phyloP scores from a whole-genome alignment of 2,329 filamentous ascomycete species.

The Aspergillus fijiensis region DNA sequence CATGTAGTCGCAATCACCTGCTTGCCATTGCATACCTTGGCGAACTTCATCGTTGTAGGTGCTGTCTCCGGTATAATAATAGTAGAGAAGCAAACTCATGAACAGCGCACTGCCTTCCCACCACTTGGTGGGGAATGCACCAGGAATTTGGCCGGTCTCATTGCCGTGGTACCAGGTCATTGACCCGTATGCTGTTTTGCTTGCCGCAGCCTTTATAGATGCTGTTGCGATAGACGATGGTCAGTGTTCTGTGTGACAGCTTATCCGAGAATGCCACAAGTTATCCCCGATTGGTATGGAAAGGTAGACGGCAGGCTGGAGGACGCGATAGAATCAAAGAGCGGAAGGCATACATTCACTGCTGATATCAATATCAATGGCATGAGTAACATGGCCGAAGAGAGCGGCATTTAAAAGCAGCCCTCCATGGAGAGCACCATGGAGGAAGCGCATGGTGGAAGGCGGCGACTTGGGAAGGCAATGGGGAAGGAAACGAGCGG shows the following conservation, averaged over 20 bases:
- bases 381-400: constrained; percentile 8
- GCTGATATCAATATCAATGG: constrained; percentile 30
- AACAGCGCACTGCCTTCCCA: constrained; percentile 71
- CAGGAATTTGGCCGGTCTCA: constrained; percentile 50
- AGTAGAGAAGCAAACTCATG: constrained; percentile 69
- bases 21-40: constrained; percentile 35
- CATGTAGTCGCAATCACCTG: constrained; percentile 38
- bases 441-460: constrained; percentile 4
- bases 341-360: constrained; percentile 24
- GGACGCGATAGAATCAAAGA: background rate
- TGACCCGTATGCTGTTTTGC: constrained; percentile 48
- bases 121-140: constrained; percentile 69
- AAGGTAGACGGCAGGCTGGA: background rate
- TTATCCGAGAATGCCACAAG: too few relatives aligned
- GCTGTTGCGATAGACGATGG: constrained; percentile 21
- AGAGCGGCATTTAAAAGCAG: constrained; percentile 6
- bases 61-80: constrained; percentile 64
- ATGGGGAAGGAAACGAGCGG: background rate
- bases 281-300: background rate
- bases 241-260: background rate
- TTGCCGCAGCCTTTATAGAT: constrained; percentile 47
- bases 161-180: constrained; percentile 56
- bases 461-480: background rate
- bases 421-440: constrained; percentile 4
- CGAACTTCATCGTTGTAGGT: constrained; percentile 62